phyloP scores from a whole-genome alignment of 345 rosid genomes.

The Bruguiera parviflora region DNA sequence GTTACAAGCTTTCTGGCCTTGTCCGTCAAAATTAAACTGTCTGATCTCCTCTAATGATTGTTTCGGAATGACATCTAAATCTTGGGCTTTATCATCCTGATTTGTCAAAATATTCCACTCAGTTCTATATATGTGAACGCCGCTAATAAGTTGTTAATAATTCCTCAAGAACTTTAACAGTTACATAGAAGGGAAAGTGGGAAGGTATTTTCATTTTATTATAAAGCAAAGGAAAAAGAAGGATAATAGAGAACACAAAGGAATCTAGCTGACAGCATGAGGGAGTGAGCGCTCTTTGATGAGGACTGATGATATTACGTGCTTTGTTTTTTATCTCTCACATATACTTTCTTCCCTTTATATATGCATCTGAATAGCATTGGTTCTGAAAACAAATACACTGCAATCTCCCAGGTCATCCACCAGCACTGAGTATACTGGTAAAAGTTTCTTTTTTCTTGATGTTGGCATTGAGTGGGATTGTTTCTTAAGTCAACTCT shows the following conservation, averaged over 20 bases:
- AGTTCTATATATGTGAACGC: neutral
- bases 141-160: neutral
- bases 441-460: slow-evolving; percentile 17
- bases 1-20: slow-evolving; percentile 16
- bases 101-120: slow-evolving; percentile 5
- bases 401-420: slow-evolving; percentile 22
- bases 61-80: slow-evolving; percentile 17
- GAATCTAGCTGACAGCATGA: neutral
- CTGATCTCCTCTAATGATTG: slow-evolving; percentile 13
- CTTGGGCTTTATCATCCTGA: slow-evolving; percentile 6
- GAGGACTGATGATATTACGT: slow-evolving; percentile 3
- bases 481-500: neutral
- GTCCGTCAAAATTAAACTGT: slow-evolving; percentile 6
- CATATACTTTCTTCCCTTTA: neutral
- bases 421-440: neutral
- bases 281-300: slow-evolving; percentile 4
- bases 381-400: slow-evolving; percentile 20
- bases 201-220: neutral
- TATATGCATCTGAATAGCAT: neutral
- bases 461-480: slow-evolving; percentile 11
- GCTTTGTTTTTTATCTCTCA: neutral
- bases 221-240: neutral
- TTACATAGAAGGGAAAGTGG: neutral
- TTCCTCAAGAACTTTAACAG: too few species aligned
- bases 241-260: neutral